Evolutionary conservation across 2,329 filamentous ascomycete species (phyloP), one percentile per base, ranked within the genome.

Genomic region (Escovopsis sp.): DNA sequence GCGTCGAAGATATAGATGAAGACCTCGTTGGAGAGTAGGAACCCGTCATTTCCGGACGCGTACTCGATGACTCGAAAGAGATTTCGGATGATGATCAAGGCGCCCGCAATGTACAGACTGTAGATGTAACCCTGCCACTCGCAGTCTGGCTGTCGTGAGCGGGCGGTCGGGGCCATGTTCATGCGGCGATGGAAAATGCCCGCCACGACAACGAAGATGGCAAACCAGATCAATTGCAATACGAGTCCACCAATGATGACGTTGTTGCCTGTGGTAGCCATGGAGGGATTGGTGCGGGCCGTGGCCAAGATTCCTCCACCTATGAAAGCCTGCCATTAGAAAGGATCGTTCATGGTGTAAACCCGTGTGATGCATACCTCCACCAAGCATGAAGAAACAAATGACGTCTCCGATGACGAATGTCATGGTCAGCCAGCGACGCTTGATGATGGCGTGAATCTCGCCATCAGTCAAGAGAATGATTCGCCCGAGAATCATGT

Each of bases 221-320:
- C 64, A 46, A 80, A 78, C 42, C 72, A 65, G 35, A 72, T 33
- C 20, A 81, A 62, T 51, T 81, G 76, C 13, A 78, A 53, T 29
- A 71, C 53, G 2, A 81, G 57, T 2, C 76, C 76, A 1, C 49
- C 67, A 7, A 79, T 55, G n/a, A 79, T 67, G 39, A 79, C 59
- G 14, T 67, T 63, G 47, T 72, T 53, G n/a, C 68, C 71, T 11
- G 57, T 54, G 24, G 63, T 16, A 13, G 39, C 20, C 37, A 27
- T 39, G 9, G 35, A 43, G 38, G 43, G 35, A 24, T 33, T 46
- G 7, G 27, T 30, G 27, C 27, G 27, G 8, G 27, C 27, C 27
- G 47, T 47, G 45, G 53, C 56, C 31, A 69, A 47, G 1, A 46
- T 42, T 9, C 63, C 63, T 53, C 46, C 48, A 44, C 41, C 27